phyloP scores from a whole-genome alignment of 1,284 basidiomycete species.

The Moniliella sp. region DNA sequence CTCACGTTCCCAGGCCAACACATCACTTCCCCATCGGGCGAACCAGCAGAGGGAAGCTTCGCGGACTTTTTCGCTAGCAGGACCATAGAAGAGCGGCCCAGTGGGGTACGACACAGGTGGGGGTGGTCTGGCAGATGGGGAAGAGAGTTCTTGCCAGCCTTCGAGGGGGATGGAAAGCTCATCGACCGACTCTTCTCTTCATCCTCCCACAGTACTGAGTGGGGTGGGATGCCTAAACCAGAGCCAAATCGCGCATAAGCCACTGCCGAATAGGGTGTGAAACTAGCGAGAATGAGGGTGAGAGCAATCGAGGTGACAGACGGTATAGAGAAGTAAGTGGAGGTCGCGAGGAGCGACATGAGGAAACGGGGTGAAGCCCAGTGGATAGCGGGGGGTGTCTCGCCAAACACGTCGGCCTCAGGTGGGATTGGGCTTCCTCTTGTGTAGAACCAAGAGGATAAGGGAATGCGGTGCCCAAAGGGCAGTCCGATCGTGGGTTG shows the following conservation, averaged over 20 bases:
- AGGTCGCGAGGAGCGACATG: conserved; percentile 62
- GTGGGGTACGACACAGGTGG: no score
- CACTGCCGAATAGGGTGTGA: conserved; percentile 56
- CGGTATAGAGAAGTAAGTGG: conserved; percentile 64
- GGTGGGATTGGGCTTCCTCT: no score
- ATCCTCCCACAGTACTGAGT: no score
- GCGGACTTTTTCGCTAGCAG: conserved; percentile 66
- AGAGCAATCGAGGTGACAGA: conserved; percentile 55
- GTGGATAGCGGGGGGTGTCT: no score
- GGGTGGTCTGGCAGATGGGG: no score
- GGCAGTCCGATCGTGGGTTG: conserved; percentile 7
- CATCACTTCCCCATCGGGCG: conserved; percentile 58
- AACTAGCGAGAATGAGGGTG: conserved; percentile 48
- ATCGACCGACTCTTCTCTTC: no score
- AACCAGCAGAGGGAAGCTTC: conserved; percentile 74
- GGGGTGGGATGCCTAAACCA: conserved; percentile 48
- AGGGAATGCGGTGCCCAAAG: conserved; percentile 5
- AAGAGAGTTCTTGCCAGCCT: no score
- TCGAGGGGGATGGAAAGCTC: no score
- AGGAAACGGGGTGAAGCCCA: conserved; percentile 60
- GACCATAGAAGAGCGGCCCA: conserved; percentile 38
- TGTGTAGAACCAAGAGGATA: no score
- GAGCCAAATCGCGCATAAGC: conserved; percentile 63
- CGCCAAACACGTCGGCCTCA: no score
- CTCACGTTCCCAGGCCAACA: conserved; percentile 52